phyloP scores from a whole-genome alignment of 495 filamentous ascomycete genomes.

The Haplographium delicatum region DNA sequence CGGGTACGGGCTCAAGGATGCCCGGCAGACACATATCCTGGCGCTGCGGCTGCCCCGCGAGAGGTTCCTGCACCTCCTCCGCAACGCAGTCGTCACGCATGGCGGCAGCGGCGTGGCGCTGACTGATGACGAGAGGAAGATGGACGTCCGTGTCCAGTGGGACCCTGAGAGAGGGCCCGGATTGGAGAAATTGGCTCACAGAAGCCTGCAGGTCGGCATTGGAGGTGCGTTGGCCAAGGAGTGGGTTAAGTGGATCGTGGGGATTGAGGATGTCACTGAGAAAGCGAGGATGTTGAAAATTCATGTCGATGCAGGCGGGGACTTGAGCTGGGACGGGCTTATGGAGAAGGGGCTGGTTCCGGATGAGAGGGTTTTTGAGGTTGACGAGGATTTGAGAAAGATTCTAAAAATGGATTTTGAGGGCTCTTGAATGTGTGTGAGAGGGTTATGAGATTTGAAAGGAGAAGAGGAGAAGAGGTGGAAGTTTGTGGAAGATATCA shows the following conservation, averaged over 20 bases:
- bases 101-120: not conserved
- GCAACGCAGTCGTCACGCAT: slow-evolving; percentile 22
- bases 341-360: slow-evolving; percentile 38
- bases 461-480: too few species aligned
- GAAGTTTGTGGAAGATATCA: too few species aligned
- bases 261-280: slow-evolving; percentile 55
- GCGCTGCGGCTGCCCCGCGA: slow-evolving; percentile 43
- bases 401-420: slow-evolving; percentile 28
- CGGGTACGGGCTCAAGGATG: slow-evolving; percentile 48
- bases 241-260: slow-evolving; percentile 48
- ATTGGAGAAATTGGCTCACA: slow-evolving; percentile 37
- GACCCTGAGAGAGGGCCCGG: slow-evolving; percentile 50
- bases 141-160: slow-evolving; percentile 53
- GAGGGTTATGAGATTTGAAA: too few species aligned
- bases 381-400: slow-evolving; percentile 33
- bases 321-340: slow-evolving; percentile 29
- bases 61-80: slow-evolving; percentile 39
- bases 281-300: slow-evolving; percentile 29
- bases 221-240: slow-evolving; percentile 32
- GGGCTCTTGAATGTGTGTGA: too few species aligned
- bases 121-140: slow-evolving; percentile 24
- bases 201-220: slow-evolving; percentile 59
- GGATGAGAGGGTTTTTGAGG: slow-evolving; percentile 39
- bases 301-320: not conserved
- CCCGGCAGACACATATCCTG: slow-evolving; percentile 46